A percentile compares a stretch with the other conserved stretches of the same genome.
These are phyloP conservation scores for Alnus rubra DNA, from an alignment of 306 rosid genomes.

Conservation along the genomic window DNA sequence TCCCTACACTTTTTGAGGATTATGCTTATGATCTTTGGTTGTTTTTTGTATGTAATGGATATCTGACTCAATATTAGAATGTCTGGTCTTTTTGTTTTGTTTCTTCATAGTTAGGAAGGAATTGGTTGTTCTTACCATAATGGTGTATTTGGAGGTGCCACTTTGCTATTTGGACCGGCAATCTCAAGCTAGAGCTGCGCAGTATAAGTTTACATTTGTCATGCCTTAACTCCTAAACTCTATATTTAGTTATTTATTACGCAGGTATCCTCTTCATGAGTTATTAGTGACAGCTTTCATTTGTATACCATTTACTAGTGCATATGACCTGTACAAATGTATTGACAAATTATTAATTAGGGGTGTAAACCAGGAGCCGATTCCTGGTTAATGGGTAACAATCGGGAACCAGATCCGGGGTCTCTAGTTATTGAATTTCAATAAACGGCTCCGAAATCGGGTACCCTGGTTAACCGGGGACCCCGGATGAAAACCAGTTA, in stretches of 20 bases:
- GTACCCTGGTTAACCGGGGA: too few species aligned
- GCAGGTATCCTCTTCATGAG: background rate
- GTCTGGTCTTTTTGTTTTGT: conserved; percentile 23
- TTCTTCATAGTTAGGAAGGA: conserved; percentile 70
- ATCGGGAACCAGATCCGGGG: too few species aligned
- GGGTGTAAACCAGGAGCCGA: too few species aligned
- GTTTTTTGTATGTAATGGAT: background rate
- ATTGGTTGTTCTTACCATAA: conserved; percentile 68
- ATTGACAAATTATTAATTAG: too few species aligned
- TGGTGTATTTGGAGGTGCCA: conserved; percentile 75
- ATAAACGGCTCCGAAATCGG: too few species aligned
- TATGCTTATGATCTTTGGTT: background rate
- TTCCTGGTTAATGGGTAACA: too few species aligned
- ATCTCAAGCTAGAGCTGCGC: conserved; percentile 66
- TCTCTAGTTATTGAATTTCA: too few species aligned
- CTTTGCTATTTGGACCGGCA: conserved; percentile 60
- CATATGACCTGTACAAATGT: background rate
- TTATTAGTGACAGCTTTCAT: conserved; percentile 3
- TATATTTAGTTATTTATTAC: conserved; percentile 16
- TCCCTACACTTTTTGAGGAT: too few species aligned
- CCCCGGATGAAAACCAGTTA: too few species aligned
- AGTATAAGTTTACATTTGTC: conserved; percentile 45
- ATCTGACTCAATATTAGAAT: background rate
- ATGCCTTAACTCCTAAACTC: conserved; percentile 11
- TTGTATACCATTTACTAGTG: background rate